Conservation (phyloP, 768 basidiomycete species). For the Kwoniella heveanensis region DNA sequence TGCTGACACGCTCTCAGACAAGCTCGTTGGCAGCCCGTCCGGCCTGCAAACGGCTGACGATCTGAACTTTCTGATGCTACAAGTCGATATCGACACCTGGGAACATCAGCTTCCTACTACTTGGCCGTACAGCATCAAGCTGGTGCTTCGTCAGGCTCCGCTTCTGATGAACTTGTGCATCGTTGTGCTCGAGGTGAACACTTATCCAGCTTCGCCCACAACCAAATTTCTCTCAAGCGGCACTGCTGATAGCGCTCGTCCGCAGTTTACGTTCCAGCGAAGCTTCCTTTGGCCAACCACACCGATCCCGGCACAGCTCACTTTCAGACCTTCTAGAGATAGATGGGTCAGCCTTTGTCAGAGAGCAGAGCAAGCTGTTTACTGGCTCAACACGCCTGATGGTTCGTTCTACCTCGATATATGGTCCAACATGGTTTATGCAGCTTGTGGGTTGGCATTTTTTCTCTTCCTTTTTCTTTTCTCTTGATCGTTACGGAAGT, state of each 20-base stretch:
- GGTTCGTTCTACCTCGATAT: constrained; percentile 32
- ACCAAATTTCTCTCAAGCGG: neutral
- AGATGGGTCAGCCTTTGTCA: constrained; percentile 18
- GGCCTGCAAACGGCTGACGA: constrained; percentile 28
- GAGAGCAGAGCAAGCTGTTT: constrained; percentile 22
- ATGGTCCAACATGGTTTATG: constrained; percentile 26
- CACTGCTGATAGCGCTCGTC: neutral
- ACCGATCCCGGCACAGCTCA: constrained; percentile 23
- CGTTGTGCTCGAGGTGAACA: constrained; percentile 21
- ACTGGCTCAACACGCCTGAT: constrained; percentile 24
- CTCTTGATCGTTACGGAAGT: too few species aligned
- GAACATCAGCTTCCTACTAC: constrained; percentile 16
- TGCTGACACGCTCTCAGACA: neutral
- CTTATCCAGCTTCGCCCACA: too few species aligned
- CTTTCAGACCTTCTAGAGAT: constrained; percentile 21
- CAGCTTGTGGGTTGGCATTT: constrained; percentile 20
- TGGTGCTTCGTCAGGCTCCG: constrained; percentile 21
- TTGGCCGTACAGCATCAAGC: constrained; percentile 27
- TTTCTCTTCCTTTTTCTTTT: too few species aligned
- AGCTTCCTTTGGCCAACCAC: constrained; percentile 28
- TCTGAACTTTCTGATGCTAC: constrained; percentile 19
- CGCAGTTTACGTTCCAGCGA: constrained; percentile 29
- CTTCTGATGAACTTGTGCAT: constrained; percentile 28
- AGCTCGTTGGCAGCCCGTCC: constrained; percentile 9
- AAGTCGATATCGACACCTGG: constrained; percentile 31